Base-by-base conservation (phyloP, 495 filamentous ascomycete genomes). In the Neurospora sp. region DNA sequence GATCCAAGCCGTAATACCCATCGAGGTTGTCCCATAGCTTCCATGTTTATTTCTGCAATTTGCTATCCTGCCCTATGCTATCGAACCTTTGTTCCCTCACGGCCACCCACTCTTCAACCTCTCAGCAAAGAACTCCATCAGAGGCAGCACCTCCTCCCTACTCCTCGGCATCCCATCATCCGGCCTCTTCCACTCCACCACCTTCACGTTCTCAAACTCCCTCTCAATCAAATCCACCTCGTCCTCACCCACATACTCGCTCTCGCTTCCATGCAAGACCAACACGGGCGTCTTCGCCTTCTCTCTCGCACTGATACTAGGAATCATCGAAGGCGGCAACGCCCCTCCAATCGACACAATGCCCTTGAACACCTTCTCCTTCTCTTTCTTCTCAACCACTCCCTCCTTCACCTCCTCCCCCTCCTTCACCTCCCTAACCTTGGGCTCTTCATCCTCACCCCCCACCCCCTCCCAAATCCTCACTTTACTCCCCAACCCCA, bases 91-190 rank as follows among this genome's bases (percentile, higher is more conserved):
- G 18, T 1, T 59, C 39, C 53, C 20, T 61, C 35, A 72, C 16
- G 70, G 45, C 69, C 69, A 74, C 37, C 72, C 76, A 65, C 71
- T 75, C 44, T 75, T 78, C 79, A 99, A 80, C 75, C 92, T 86
- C 71, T 92, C 86, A 0, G 91, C 93, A 79, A 98, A 92, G 82
- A 98, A 99, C 78, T 89, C 86, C 95, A 99, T 98, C 68, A 98
- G 88, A 3, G 96, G 95, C 74, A 93, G 74, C 89, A 96, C 93
- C 86, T 99, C 95, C 27, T 97, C 94, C 70, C 90, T 83, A 79
- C 84, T 93, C 73, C 83, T 81, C 31, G 94, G 92, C 96, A 98
- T 97, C 9, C 87, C 87, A 84, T 98, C 96, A 10, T 91, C 92
- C 14, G 76, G 77, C 79, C 89, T 88, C 73, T 76, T 81, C 92